These are phyloP conservation scores for Cryoendolithus antarcticus DNA, from an alignment of 2,329 filamentous ascomycete genomes.

Conservation along the genomic window DNA sequence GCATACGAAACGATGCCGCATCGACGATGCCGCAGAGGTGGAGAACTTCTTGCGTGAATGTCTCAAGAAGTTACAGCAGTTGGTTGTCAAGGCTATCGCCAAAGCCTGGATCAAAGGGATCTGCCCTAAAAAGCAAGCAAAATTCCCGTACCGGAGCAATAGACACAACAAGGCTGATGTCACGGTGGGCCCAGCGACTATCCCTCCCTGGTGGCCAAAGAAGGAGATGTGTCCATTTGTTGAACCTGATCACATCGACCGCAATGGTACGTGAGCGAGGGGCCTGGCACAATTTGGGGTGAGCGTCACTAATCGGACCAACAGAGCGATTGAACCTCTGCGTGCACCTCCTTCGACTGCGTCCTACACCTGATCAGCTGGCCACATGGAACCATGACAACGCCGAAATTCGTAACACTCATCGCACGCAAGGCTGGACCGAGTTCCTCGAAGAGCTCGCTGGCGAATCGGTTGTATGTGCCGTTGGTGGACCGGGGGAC, in stretches of 20 bases:
- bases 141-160: constrained; percentile 48
- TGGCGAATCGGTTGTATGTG: constrained; percentile 15
- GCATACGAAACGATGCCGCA: neutral
- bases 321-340: constrained; percentile 19
- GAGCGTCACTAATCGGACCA: constrained; percentile 5
- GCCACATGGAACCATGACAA: constrained; percentile 16
- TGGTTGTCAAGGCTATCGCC: constrained; percentile 57
- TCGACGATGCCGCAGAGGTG: constrained; percentile 9
- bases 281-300: neutral
- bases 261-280: constrained; percentile 40
- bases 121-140: constrained; percentile 66
- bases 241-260: constrained; percentile 62
- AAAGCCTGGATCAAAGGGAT: constrained; percentile 67
- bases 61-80: constrained; percentile 57
- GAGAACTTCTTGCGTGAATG: constrained; percentile 49
- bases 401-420: constrained; percentile 12
- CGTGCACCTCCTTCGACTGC: constrained; percentile 19
- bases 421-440: constrained; percentile 17
- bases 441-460: constrained; percentile 17
- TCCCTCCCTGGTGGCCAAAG: constrained; percentile 26
- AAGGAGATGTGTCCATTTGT: constrained; percentile 45
- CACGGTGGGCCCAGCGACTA: constrained; percentile 4
- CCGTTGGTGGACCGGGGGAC: constrained; percentile 10
- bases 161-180: constrained; percentile 34
- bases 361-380: constrained; percentile 17